Percentiles rank a stretch among this genome's conserved stretches.
Conservation (phyloP, 768 basidiomycete genomes). For the Lactarius trivialis region DNA sequence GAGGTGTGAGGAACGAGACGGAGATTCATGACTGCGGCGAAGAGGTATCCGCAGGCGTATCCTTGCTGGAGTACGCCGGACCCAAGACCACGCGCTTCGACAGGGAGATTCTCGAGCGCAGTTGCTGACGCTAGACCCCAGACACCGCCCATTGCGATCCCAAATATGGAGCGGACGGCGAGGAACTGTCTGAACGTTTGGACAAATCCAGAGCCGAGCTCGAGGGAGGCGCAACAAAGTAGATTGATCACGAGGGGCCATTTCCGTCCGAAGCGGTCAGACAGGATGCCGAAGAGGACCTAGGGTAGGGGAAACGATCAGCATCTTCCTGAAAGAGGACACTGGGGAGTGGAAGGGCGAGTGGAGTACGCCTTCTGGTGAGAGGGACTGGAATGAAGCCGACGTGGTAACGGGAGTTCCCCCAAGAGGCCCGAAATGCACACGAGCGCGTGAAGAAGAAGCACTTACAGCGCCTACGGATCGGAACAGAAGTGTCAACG, state of each 20-base stretch:
- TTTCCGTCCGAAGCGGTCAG: constrained; percentile 87
- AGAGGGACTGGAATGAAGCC: neutral
- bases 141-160: constrained; percentile 83
- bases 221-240: constrained; percentile 61
- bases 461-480: constrained; percentile 58
- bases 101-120: constrained; percentile 83
- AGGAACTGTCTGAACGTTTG: constrained; percentile 74
- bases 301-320: constrained; percentile 15
- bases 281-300: constrained; percentile 73
- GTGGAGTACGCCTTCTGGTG: neutral
- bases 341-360: neutral
- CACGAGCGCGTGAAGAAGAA: neutral
- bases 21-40: constrained; percentile 82
- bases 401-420: neutral
- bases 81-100: constrained; percentile 80
- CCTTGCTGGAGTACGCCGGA: constrained; percentile 86
- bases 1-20: constrained; percentile 40
- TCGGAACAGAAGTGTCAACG: constrained; percentile 86
- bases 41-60: constrained; percentile 82
- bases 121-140: constrained; percentile 83
- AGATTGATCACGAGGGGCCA: constrained; percentile 85
- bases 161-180: constrained; percentile 78
- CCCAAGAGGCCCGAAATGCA: neutral
- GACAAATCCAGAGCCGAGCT: constrained; percentile 77
- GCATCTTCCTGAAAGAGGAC: neutral